Percentiles rank a stretch among this genome's conserved stretches.
Conservation (phyloP, 352 stramenopile genomes). For the Phytophthora syringae region DNA sequence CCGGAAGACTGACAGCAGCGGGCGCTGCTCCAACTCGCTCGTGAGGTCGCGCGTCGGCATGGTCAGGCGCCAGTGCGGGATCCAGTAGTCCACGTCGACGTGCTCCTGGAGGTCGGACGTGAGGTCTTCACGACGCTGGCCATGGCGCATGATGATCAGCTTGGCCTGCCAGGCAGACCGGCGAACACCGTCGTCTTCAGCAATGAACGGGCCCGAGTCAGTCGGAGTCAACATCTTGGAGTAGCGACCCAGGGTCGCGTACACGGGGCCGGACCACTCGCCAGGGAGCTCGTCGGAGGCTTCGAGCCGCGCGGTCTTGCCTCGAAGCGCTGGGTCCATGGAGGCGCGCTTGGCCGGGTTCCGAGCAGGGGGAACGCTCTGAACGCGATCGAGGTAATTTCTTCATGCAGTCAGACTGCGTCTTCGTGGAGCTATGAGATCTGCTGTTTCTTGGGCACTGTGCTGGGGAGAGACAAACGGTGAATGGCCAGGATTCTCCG, state of each 20-base stretch:
- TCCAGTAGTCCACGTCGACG: not conserved
- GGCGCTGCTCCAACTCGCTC: not conserved
- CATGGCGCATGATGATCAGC: not conserved
- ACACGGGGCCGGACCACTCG: slow-evolving; percentile 5
- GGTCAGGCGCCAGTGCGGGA: slow-evolving; percentile 3
- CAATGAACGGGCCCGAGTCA: not conserved
- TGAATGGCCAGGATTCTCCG: slow-evolving; percentile 7
- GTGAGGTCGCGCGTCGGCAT: not conserved
- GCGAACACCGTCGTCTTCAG: not conserved
- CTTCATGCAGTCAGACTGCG: slow-evolving; percentile 7
- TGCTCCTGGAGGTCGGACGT: not conserved
- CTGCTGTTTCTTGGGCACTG: not conserved
- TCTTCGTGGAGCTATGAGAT: slow-evolving; percentile 12
- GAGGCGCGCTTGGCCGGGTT: not conserved
- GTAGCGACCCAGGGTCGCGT: not conserved
- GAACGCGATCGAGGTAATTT: not conserved
- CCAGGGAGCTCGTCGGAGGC: slow-evolving; percentile 4
- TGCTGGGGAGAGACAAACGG: not conserved
- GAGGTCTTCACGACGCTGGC: not conserved
- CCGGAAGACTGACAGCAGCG: slow-evolving; percentile 5
- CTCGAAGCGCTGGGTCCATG: not conserved
- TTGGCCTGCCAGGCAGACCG: slow-evolving; percentile 2
- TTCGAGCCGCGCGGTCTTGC: slow-evolving; percentile 1
- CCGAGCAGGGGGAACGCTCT: not conserved
- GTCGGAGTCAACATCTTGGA: not conserved